A percentile compares a stretch with the other conserved stretches of the same genome.
phyloP scores from a whole-genome alignment of 2,329 filamentous ascomycete species.

The Cercospora zeina region DNA sequence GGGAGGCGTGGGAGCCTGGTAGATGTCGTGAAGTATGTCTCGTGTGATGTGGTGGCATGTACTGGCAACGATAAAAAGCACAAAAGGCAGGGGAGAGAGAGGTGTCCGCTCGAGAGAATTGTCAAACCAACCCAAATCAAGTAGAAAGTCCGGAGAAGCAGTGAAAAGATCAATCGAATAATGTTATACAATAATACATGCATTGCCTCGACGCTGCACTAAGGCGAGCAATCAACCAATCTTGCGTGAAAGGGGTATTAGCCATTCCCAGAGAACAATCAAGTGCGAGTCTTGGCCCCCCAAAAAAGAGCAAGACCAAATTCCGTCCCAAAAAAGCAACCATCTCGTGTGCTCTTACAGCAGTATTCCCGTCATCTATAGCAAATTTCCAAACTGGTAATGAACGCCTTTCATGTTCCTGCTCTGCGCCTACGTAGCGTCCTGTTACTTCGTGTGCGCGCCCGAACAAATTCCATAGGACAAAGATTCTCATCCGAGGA shows the following conservation, averaged over 20 bases:
- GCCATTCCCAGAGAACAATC: conserved; percentile 7
- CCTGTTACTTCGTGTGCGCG: background rate
- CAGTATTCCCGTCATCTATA: background rate
- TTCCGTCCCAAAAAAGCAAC: background rate
- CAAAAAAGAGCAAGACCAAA: background rate
- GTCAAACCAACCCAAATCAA: too few relatives aligned
- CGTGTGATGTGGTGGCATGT: background rate
- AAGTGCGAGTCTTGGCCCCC: conserved; percentile 1
- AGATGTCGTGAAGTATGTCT: background rate
- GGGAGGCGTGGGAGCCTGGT: conserved; percentile 12
- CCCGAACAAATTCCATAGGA: background rate
- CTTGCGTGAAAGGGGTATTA: conserved; percentile 8
- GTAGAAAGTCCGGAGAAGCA: background rate
- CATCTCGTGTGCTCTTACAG: background rate
- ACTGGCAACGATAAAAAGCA: background rate
- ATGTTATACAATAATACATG: conserved; percentile 8
- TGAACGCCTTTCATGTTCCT: conserved; percentile 4
- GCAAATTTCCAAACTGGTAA: background rate
- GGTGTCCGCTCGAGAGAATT: too few relatives aligned
- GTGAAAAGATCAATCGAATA: background rate
- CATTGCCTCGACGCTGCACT: background rate
- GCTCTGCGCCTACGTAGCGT: conserved; percentile 7
- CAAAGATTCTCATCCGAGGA: background rate
- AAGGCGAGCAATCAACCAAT: conserved; percentile 7
- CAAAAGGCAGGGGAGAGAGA: background rate